Percentiles rank a stretch among this genome's conserved stretches.
Conservation (phyloP, 768 basidiomycete genomes). For the Naganishia onofrii region DNA sequence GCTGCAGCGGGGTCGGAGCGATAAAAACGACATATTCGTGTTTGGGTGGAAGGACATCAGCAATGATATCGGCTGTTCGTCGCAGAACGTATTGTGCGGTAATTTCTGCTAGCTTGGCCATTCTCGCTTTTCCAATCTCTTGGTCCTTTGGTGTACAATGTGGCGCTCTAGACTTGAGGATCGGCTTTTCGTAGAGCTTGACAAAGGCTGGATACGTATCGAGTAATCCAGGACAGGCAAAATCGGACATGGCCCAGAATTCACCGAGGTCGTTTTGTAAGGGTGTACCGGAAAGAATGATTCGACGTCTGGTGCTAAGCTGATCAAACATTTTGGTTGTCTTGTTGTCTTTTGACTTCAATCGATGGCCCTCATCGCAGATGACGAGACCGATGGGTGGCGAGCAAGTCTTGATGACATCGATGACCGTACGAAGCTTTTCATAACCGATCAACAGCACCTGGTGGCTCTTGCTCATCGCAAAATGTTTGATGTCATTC, state of each 20-base stretch:
- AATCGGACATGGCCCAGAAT: slow-evolving; percentile 94
- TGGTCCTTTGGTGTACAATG: slow-evolving; percentile 69
- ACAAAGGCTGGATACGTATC: slow-evolving; percentile 54
- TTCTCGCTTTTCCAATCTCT: slow-evolving; percentile 73
- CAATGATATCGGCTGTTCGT: slow-evolving; percentile 75
- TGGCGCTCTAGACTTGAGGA: slow-evolving; percentile 77
- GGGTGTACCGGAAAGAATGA: slow-evolving; percentile 90
- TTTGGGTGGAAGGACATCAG: slow-evolving; percentile 85
- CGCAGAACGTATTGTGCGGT: slow-evolving; percentile 85
- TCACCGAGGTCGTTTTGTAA: slow-evolving; percentile 95
- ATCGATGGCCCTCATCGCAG: slow-evolving; percentile 95
- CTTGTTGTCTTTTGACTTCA: slow-evolving; percentile 89
- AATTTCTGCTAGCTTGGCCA: slow-evolving; percentile 71
- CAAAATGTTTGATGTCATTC: slow-evolving; percentile 64
- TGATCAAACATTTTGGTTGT: slow-evolving; percentile 80
- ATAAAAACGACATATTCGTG: slow-evolving; percentile 98
- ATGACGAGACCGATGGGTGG: slow-evolving; percentile 90
- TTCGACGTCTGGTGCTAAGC: slow-evolving; percentile 68
- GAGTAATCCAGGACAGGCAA: slow-evolving; percentile 87
- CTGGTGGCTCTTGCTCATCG: slow-evolving; percentile 54
- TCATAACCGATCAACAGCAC: slow-evolving; percentile 96
- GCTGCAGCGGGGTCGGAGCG: slow-evolving; percentile 77
- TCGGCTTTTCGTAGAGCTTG: slow-evolving; percentile 77
- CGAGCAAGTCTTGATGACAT: slow-evolving; percentile 49
- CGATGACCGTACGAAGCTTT: slow-evolving; percentile 68